Conservation (phyloP, 2,329 filamentous ascomycete genomes). For the Eurotiales sp. region DNA sequence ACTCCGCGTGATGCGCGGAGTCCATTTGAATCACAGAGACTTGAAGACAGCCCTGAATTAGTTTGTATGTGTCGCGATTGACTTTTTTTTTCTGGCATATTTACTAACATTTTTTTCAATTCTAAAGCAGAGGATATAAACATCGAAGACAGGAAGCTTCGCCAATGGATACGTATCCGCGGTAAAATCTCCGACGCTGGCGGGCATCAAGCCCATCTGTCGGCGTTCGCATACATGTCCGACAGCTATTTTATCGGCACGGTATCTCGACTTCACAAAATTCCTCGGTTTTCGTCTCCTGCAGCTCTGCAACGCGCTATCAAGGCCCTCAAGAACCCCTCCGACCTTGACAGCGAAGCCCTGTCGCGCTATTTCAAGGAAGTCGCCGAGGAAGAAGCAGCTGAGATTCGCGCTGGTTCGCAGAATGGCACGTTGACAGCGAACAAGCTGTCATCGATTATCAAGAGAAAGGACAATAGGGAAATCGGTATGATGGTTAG, state of each 20-base stretch:
- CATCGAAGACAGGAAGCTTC: constrained; percentile 64
- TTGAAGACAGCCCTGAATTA: neutral
- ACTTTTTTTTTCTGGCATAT: no score
- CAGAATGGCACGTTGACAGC: constrained; percentile 32
- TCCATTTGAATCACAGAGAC: constrained; percentile 2
- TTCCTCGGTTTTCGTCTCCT: constrained; percentile 68
- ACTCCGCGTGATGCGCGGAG: constrained; percentile 2
- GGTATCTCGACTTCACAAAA: constrained; percentile 71
- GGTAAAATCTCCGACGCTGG: constrained; percentile 70
- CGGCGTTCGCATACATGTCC: constrained; percentile 86
- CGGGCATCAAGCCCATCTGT: constrained; percentile 75
- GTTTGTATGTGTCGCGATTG: constrained; percentile 12
- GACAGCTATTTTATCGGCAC: constrained; percentile 94
- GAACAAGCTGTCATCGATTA: constrained; percentile 20
- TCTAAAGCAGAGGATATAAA: constrained; percentile 39
- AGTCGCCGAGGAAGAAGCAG: constrained; percentile 39
- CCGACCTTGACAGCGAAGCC: constrained; percentile 40
- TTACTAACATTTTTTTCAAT: neutral
- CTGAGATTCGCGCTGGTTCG: constrained; percentile 32
- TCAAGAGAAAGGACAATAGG: constrained; percentile 23
- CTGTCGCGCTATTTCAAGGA: constrained; percentile 39
- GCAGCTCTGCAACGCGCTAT: constrained; percentile 39
- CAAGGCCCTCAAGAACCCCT: constrained; percentile 40
- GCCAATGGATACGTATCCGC: constrained; percentile 48
- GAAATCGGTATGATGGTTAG: constrained; percentile 51